phyloP scores from a whole-genome alignment of 1,284 basidiomycete species.

The Mycena citricolor region DNA sequence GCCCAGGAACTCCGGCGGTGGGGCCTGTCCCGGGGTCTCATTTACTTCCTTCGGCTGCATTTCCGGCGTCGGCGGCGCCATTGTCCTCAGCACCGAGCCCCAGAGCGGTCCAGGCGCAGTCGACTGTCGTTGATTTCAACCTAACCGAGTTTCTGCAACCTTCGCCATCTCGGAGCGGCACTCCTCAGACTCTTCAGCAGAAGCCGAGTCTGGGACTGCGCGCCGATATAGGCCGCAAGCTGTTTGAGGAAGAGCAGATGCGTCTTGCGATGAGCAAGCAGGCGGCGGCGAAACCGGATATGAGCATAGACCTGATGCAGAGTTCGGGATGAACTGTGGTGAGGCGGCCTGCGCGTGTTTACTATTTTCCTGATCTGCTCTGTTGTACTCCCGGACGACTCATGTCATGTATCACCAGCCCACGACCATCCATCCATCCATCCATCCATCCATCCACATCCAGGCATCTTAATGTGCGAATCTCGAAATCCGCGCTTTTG shows the following conservation, averaged over 20 bases:
- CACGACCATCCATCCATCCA: too few relatives aligned
- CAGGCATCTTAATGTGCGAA: too few relatives aligned
- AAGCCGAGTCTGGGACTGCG: slow-evolving; percentile 50
- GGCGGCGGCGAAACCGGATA: background rate
- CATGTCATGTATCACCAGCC: slow-evolving; percentile 3
- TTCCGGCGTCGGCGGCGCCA: slow-evolving; percentile 22
- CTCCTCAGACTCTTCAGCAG: too few relatives aligned
- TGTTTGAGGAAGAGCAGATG: slow-evolving; percentile 70
- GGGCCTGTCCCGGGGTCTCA: slow-evolving; percentile 24
- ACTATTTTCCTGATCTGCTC: background rate
- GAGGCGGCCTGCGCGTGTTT: too few relatives aligned
- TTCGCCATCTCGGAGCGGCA: slow-evolving; percentile 54
- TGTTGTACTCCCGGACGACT: slow-evolving; percentile 1
- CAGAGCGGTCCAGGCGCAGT: slow-evolving; percentile 22
- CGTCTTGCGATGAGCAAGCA: slow-evolving; percentile 24
- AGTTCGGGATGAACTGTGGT: background rate
- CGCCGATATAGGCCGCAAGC: slow-evolving; percentile 62
- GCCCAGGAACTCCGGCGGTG: background rate
- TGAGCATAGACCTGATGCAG: slow-evolving; percentile 6
- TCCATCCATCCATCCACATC: too few relatives aligned
- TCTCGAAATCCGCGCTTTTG: too few relatives aligned
- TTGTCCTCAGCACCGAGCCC: background rate
- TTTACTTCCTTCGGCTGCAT: slow-evolving; percentile 36
- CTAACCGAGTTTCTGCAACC: slow-evolving; percentile 72
- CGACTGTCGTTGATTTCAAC: slow-evolving; percentile 46